Percentiles rank a stretch among this genome's conserved stretches.
Conservation (phyloP, 495 filamentous ascomycete species). For the Staphylotrichum tortipilum region DNA sequence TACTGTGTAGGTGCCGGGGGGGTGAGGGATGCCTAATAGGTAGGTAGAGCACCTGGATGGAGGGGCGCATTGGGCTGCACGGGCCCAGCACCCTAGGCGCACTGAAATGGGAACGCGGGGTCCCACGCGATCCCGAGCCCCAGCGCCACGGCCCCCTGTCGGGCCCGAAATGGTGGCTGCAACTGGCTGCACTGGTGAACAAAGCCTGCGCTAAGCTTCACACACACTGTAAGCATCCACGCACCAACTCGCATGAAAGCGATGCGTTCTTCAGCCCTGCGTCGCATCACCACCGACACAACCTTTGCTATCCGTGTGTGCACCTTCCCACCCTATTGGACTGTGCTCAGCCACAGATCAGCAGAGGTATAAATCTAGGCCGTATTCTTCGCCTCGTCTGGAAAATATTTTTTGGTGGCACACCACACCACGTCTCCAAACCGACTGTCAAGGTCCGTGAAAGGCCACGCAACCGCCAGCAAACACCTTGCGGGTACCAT, state of each 20-base stretch:
- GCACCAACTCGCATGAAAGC: too few relatives aligned
- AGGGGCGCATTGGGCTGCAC: too few relatives aligned
- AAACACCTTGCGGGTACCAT: neutral
- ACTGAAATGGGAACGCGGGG: neutral
- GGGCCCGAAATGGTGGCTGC: neutral
- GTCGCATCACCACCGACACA: neutral
- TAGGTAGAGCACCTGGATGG: too few relatives aligned
- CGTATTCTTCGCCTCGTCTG: constrained; percentile 14
- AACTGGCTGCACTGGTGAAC: too few relatives aligned
- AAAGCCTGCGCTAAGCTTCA: neutral
- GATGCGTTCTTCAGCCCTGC: too few relatives aligned
- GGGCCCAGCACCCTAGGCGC: too few relatives aligned
- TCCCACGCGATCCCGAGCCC: neutral
- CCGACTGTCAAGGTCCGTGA: neutral
- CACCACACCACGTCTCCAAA: constrained; percentile 2
- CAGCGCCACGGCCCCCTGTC: constrained; percentile 1
- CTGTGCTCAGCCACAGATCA: neutral
- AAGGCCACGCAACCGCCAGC: constrained; percentile 5
- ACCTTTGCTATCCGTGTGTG: too few relatives aligned
- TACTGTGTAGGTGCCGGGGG: too few relatives aligned
- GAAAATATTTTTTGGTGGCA: constrained; percentile 13
- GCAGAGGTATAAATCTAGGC: constrained; percentile 3
- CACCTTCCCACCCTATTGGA: neutral
- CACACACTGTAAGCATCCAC: too few relatives aligned
- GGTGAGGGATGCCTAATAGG: too few relatives aligned